A percentile compares a stretch with the other conserved stretches of the same genome.
Conservation (phyloP, 2,329 filamentous ascomycete genomes). For the Sclerotinia trifoliorum region DNA sequence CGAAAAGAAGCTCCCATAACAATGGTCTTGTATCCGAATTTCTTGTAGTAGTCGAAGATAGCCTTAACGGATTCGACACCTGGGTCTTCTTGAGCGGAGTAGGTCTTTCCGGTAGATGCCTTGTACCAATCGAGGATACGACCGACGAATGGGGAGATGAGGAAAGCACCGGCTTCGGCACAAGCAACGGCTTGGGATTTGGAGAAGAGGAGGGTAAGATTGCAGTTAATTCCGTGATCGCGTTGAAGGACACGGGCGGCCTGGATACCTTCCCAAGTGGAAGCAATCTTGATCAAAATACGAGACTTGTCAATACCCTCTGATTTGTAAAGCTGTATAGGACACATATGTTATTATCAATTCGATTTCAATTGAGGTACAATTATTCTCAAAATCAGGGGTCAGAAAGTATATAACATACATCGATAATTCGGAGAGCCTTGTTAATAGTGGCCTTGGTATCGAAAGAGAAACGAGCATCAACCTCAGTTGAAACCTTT, state of each 20-base stretch:
- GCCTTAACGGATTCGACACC: slow-evolving; percentile 89
- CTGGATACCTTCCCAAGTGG: slow-evolving; percentile 99
- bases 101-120: slow-evolving; percentile 91
- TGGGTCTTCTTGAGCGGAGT: slow-evolving; percentile 84
- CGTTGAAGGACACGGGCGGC: slow-evolving; percentile 94
- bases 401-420: slow-evolving; percentile 47
- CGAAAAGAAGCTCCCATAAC: slow-evolving; percentile 99
- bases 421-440: slow-evolving; percentile 94
- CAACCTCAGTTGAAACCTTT: slow-evolving; percentile 98
- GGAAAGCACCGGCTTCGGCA: slow-evolving; percentile 91
- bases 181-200: slow-evolving; percentile 90
- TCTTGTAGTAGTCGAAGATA: slow-evolving; percentile 99
- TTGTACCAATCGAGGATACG: slow-evolving; percentile 99
- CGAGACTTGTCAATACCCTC: slow-evolving; percentile 91
- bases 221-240: slow-evolving; percentile 96
- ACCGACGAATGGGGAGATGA: slow-evolving; percentile 98
- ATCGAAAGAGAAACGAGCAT: slow-evolving; percentile 93
- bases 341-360: slow-evolving; percentile 3
- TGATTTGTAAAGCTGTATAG: slow-evolving; percentile 81
- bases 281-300: slow-evolving; percentile 97
- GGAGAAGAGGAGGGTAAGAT: slow-evolving; percentile 99
- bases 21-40: slow-evolving; percentile 97
- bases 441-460: slow-evolving; percentile 89
- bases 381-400: not conserved
- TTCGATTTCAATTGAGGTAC: not conserved